A percentile compares a stretch with the other conserved stretches of the same genome.
These are phyloP conservation scores for Coniferiporia weirii DNA, from an alignment of 1,284 basidiomycete genomes.

Conservation along the genomic window DNA sequence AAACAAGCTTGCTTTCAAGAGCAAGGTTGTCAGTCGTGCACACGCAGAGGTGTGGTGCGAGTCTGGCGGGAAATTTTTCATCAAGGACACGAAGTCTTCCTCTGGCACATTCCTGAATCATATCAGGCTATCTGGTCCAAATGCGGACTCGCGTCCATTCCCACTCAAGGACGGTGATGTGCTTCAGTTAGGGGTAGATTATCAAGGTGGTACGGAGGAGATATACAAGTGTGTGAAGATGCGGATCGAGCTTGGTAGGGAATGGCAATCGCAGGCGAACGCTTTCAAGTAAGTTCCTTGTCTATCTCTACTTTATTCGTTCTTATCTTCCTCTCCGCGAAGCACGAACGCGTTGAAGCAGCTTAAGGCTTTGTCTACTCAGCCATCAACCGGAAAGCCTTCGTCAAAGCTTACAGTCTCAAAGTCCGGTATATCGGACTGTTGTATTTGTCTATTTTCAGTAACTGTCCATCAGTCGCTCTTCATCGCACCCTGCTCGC, in stretches of 20 bases:
- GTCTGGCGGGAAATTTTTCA: slow-evolving; percentile 65
- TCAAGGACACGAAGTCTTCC: slow-evolving; percentile 87
- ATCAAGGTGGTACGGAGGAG: slow-evolving; percentile 96
- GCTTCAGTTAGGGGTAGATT: slow-evolving; percentile 95
- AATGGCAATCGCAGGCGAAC: slow-evolving; percentile 87
- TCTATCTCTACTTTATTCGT: background rate
- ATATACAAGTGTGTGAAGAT: slow-evolving; percentile 99
- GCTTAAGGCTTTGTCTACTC: slow-evolving; percentile 65
- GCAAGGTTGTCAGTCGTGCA: slow-evolving; percentile 90
- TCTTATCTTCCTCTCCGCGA: slow-evolving; percentile 8
- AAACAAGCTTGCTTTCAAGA: slow-evolving; percentile 91
- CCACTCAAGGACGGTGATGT: slow-evolving; percentile 93
- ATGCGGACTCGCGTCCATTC: slow-evolving; percentile 73
- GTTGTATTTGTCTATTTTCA: slow-evolving; percentile 92
- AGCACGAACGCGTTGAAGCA: slow-evolving; percentile 80
- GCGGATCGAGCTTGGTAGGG: slow-evolving; percentile 83
- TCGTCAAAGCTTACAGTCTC: slow-evolving; percentile 32
- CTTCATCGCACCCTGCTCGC: slow-evolving; percentile 95
- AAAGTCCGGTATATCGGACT: slow-evolving; percentile 73
- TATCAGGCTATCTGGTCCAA: slow-evolving; percentile 81
- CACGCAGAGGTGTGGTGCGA: slow-evolving; percentile 95
- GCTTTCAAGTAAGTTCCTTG: slow-evolving; percentile 85
- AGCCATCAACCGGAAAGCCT: slow-evolving; percentile 17
- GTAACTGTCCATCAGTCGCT: slow-evolving; percentile 94
- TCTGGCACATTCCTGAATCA: slow-evolving; percentile 97